Evolutionary conservation across 345 rosid species (phyloP).

Genomic region (Gossypioides kirkii): DNA sequence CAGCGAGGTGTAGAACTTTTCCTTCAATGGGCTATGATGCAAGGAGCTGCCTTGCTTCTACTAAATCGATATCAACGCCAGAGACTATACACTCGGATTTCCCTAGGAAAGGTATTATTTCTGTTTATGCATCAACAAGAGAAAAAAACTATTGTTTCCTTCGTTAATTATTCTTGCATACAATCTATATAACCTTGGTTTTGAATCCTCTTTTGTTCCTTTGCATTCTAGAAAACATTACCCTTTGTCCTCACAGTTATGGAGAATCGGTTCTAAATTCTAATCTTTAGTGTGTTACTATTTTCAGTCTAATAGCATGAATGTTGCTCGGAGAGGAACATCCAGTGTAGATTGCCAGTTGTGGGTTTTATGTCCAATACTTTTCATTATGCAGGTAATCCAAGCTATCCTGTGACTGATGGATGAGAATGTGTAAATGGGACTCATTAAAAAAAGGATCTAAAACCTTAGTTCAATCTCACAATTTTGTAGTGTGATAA

Average conservation of each 20-base stretch:
- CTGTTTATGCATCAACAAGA: slow-evolving; percentile 5
- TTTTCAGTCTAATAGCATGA: slow-evolving; percentile 96
- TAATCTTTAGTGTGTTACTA: neutral
- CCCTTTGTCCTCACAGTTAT: neutral
- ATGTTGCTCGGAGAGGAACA: slow-evolving; percentile 99
- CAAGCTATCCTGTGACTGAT: neutral
- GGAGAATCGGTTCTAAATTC: slow-evolving; percentile 2
- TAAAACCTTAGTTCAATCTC: neutral
- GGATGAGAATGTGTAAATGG: neutral
- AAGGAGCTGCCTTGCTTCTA: slow-evolving; percentile 98
- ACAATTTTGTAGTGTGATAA: neutral
- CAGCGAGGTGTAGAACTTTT: slow-evolving; percentile 98
- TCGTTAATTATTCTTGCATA: slow-evolving; percentile 5
- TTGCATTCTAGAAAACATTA: neutral
- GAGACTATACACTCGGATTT: slow-evolving; percentile 96
- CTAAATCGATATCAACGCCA: slow-evolving; percentile 99
- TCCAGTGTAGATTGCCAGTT: slow-evolving; percentile 95
- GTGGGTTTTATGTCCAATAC: slow-evolving; percentile 92
- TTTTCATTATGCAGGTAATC: slow-evolving; percentile 85
- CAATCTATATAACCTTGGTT: neutral
- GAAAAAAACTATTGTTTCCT: neutral
- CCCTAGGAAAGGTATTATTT: slow-evolving; percentile 79
- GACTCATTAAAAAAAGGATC: neutral
- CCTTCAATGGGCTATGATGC: slow-evolving; percentile 99
- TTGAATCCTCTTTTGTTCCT: neutral